Percentiles rank a stretch among this genome's conserved stretches.
Evolutionary conservation across 192 early-diverging fungal genomes (phyloP).

Genomic region (Backusella australiensis): DNA sequence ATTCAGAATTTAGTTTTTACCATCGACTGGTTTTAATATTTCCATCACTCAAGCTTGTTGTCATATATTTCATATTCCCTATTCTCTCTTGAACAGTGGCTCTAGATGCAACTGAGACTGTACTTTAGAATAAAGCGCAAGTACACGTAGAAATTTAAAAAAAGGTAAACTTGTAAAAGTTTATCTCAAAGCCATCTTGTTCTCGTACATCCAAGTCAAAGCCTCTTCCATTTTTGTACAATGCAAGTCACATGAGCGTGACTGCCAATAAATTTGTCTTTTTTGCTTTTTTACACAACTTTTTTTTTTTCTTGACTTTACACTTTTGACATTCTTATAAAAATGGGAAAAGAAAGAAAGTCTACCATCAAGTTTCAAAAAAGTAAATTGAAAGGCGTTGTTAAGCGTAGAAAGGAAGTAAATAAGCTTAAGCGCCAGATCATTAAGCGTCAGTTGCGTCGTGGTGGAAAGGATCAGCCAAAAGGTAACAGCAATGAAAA

Average conservation of each 20-base stretch:
- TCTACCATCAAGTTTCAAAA: slow-evolving; percentile 41
- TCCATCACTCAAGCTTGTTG: no score
- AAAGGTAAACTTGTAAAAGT: no score
- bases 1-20: no score
- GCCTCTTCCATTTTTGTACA: slow-evolving; percentile 2
- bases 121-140: no score
- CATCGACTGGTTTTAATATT: no score
- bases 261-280: not conserved
- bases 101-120: no score
- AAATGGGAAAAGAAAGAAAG: slow-evolving; percentile 38
- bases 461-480: slow-evolving; percentile 5
- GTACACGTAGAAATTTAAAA: no score
- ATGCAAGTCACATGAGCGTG: not conserved
- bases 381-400: slow-evolving; percentile 30
- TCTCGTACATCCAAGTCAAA: not conserved
- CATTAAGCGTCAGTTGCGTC: slow-evolving; percentile 15
- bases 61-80: no score
- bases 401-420: slow-evolving; percentile 34
- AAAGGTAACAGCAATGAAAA: not conserved
- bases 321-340: not conserved
- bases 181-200: no score
- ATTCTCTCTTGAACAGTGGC: no score
- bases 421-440: slow-evolving; percentile 29
- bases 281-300: not conserved
- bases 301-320: not conserved